phyloP scores from a whole-genome alignment of 805 yeast species.

The Saccharomycopsis sp. region DNA sequence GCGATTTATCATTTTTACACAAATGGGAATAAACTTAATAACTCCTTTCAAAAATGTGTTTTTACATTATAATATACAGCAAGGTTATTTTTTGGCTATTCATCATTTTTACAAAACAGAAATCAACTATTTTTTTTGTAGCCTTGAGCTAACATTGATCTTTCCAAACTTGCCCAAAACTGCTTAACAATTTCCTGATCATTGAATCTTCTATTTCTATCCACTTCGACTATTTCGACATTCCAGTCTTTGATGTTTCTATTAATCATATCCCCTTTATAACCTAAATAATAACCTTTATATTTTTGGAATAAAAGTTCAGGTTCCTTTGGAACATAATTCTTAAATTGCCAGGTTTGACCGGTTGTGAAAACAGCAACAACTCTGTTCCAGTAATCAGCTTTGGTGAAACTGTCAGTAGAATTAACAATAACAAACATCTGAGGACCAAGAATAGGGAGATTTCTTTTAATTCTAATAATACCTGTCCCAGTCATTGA shows the following conservation, averaged over 20 bases:
- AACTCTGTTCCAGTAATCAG: conserved; percentile 97
- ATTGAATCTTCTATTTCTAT: conserved; percentile 73
- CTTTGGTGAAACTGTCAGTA: conserved; percentile 78
- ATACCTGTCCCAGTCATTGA: conserved; percentile 24
- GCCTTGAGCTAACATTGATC: conserved; percentile 59
- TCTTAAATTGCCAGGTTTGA: conserved; percentile 92
- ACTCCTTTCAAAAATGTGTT: too few relatives aligned
- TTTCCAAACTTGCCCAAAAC: conserved; percentile 80
- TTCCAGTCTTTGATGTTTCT: conserved; percentile 77
- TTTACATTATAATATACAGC: too few relatives aligned
- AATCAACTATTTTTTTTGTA: too few relatives aligned
- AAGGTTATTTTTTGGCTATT: too few relatives aligned
- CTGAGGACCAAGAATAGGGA: conserved; percentile 48
- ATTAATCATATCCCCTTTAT: conserved; percentile 73
- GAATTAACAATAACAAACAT: conserved; percentile 78
- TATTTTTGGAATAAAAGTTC: conserved; percentile 70
- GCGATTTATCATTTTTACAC: too few relatives aligned
- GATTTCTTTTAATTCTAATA: conserved; percentile 43
- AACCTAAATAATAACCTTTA: conserved; percentile 71
- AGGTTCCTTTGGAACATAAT: conserved; percentile 77
- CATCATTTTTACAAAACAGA: too few relatives aligned
- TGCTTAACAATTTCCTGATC: conserved; percentile 80
- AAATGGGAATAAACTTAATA: too few relatives aligned
- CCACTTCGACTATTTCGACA: conserved; percentile 66
- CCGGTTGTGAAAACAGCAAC: conserved; percentile 95